These are phyloP conservation scores for Micromonas pusilla DNA, from an alignment of 139 green algal genomes.

Conservation along the genomic window DNA sequence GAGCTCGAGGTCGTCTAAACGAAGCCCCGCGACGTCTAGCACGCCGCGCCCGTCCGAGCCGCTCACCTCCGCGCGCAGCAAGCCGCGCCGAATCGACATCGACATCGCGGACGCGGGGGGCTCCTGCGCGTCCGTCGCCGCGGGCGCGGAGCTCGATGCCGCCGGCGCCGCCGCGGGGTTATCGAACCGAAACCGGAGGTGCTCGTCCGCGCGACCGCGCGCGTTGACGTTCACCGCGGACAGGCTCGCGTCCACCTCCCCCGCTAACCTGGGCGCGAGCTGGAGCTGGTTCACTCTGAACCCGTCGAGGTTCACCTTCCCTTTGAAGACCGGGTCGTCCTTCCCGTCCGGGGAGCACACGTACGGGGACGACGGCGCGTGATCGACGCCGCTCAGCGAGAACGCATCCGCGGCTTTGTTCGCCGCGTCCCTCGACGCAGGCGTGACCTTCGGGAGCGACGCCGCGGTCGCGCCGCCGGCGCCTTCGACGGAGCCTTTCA, in stretches of 20 bases:
- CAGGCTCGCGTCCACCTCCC: neutral
- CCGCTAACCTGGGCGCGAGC: neutral
- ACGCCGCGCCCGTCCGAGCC: neutral
- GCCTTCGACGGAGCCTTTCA: slow-evolving; percentile 2
- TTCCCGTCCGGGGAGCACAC: neutral
- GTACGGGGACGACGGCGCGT: neutral
- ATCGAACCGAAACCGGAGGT: neutral
- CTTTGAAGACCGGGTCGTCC: neutral
- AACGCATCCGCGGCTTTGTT: neutral
- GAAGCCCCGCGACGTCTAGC: slow-evolving; percentile 14
- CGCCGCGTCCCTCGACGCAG: neutral
- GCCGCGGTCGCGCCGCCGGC: too few species aligned
- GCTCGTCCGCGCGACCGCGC: neutral
- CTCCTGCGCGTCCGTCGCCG: neutral
- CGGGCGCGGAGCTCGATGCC: neutral
- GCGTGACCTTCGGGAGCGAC: neutral
- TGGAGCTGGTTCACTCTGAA: neutral
- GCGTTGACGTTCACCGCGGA: neutral
- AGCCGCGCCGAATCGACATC: neutral
- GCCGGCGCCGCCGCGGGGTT: neutral
- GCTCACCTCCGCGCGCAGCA: neutral
- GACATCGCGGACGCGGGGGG: neutral
- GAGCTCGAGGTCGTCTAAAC: slow-evolving; percentile 24
- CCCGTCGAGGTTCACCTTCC: neutral
- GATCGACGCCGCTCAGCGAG: neutral